Conservation (phyloP, 2,329 filamentous ascomycete species). For the Elsinoe fawcettii region DNA sequence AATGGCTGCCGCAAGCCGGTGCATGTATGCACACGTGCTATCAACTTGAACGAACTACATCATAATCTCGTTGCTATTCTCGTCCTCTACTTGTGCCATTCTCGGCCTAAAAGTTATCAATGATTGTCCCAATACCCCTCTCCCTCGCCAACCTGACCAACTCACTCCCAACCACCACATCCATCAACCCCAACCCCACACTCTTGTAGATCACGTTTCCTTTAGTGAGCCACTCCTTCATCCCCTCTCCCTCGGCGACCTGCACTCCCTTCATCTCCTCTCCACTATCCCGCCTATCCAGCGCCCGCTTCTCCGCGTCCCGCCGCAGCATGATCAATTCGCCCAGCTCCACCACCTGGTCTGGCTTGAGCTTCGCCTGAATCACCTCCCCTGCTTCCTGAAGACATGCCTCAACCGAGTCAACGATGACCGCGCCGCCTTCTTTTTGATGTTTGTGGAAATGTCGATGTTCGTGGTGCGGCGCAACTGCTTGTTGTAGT, state of each 20-base stretch:
- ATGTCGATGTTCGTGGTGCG: conserved; percentile 47
- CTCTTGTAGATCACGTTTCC: conserved; percentile 65
- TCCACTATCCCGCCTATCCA: conserved; percentile 20
- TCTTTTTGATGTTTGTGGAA: conserved; percentile 56
- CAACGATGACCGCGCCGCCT: conserved; percentile 54
- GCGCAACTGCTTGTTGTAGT: conserved; percentile 54
- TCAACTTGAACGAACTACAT: neutral
- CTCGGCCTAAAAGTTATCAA: conserved; percentile 37
- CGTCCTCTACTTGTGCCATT: neutral
- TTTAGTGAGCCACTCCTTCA: conserved; percentile 53
- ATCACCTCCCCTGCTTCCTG: conserved; percentile 83
- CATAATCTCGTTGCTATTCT: no score
- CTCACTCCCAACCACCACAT: conserved; percentile 55
- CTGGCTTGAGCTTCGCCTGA: conserved; percentile 62
- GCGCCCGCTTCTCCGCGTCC: conserved; percentile 37
- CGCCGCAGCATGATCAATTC: conserved; percentile 63
- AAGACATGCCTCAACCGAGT: conserved; percentile 68
- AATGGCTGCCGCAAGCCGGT: neutral
- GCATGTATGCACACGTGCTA: neutral
- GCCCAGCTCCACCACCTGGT: conserved; percentile 78
- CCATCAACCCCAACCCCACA: conserved; percentile 61
- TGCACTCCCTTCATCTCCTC: conserved; percentile 23
- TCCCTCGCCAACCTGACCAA: conserved; percentile 50
- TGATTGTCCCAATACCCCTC: conserved; percentile 48
- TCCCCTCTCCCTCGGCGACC: conserved; percentile 30